These are phyloP conservation scores for Penicillium robsamsonii DNA, from an alignment of 495 filamentous ascomycete genomes.

Conservation along the genomic window DNA sequence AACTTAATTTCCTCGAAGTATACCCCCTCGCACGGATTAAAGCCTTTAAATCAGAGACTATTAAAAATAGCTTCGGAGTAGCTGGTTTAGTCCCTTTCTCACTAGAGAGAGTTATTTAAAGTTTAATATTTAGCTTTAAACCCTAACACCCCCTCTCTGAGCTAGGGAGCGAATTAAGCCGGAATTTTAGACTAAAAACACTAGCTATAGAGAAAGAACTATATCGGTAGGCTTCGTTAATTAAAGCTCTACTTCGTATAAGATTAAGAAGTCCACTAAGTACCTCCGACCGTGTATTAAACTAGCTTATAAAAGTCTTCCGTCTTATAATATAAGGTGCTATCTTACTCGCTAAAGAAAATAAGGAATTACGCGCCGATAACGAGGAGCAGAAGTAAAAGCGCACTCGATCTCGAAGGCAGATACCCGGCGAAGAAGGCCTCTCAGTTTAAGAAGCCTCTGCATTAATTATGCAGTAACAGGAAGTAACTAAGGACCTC, in stretches of 20 bases:
- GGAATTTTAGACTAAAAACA: no score
- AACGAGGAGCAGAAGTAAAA: not conserved
- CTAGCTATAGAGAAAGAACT: no score
- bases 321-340: no score
- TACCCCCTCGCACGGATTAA: not conserved
- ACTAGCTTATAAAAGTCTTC: slow-evolving; percentile 2
- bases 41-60: not conserved
- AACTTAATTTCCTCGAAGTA: slow-evolving; percentile 4
- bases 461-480: no score
- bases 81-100: slow-evolving; percentile 8
- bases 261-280: no score
- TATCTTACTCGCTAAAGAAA: not conserved
- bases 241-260: not conserved
- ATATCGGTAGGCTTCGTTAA: not conserved
- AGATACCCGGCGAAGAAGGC: not conserved
- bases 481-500: no score
- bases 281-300: not conserved
- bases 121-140: slow-evolving; percentile 7
- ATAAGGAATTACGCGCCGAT: not conserved
- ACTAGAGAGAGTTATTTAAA: slow-evolving; percentile 3
- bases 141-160: not conserved
- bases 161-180: not conserved
- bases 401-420: not conserved
- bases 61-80: not conserved
- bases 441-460: no score